Conservation (phyloP, 116 monocot species). For the Papilionanthe hybrid region DNA sequence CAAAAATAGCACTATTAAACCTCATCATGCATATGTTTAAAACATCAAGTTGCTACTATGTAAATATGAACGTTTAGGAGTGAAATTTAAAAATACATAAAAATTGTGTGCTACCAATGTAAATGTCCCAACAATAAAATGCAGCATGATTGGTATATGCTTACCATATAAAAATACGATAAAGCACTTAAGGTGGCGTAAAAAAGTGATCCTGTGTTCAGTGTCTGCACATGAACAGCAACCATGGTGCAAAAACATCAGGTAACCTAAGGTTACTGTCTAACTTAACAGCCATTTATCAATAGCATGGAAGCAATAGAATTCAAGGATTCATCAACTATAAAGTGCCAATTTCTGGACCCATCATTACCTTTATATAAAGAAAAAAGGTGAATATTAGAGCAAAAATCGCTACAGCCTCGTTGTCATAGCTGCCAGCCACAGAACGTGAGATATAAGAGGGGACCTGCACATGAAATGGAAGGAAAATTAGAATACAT, state of each 20-base stretch:
- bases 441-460: conserved; percentile 98
- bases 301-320: neutral
- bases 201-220: conserved; percentile 96
- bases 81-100: no score
- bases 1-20: no score
- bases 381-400: conserved; percentile 96
- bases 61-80: no score
- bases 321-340: conserved; percentile 5
- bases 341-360: neutral
- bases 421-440: conserved; percentile 99
- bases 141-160: neutral
- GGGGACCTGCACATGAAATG: conserved; percentile 54
- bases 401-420: conserved; percentile 99
- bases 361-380: conserved; percentile 70
- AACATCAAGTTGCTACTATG: no score
- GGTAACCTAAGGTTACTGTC: neutral
- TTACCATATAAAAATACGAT: conserved; percentile 97
- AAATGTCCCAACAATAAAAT: no score
- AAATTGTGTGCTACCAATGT: no score
- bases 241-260: neutral
- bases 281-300: conserved; percentile 7
- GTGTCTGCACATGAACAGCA: conserved; percentile 51
- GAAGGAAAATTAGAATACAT: conserved; percentile 5
- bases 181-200: conserved; percentile 94
- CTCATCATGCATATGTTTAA: no score